phyloP scores from a whole-genome alignment of 768 basidiomycete genomes.

The Polyporus arcularius region DNA sequence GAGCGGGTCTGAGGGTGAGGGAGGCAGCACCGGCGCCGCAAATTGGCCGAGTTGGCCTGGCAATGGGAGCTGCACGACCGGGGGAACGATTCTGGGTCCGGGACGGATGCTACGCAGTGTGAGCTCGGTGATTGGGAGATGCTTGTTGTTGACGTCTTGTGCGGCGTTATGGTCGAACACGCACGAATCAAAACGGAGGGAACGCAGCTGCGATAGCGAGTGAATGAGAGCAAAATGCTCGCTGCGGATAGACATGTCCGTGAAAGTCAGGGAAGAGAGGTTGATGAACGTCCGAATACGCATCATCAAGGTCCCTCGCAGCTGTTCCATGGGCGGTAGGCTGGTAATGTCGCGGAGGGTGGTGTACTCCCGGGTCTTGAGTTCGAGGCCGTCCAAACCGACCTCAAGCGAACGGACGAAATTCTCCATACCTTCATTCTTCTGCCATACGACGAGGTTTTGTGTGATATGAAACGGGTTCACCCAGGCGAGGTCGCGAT shows the following conservation, averaged over 20 bases:
- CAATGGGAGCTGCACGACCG: too few species aligned
- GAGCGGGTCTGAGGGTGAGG: too few species aligned
- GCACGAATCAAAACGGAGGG: slow-evolving; percentile 45
- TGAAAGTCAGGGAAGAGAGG: slow-evolving; percentile 40
- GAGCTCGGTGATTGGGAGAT: slow-evolving; percentile 45
- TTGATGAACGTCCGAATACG: slow-evolving; percentile 34
- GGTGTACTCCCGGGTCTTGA: too few species aligned
- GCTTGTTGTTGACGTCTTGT: slow-evolving; percentile 25
- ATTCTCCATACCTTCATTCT: slow-evolving; percentile 16
- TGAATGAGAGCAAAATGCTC: slow-evolving; percentile 38
- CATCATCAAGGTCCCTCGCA: slow-evolving; percentile 21
- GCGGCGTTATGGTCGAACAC: slow-evolving; percentile 24
- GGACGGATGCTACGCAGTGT: slow-evolving; percentile 40
- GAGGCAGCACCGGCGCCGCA: too few species aligned
- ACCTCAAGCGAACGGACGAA: slow-evolving; percentile 23
- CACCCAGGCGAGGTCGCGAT: slow-evolving; percentile 37
- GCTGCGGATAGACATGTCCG: slow-evolving; percentile 38
- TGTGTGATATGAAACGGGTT: slow-evolving; percentile 30
- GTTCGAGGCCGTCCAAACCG: slow-evolving; percentile 23
- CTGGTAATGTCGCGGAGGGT: neutral
- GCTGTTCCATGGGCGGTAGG: slow-evolving; percentile 6
- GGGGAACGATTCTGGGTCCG: too few species aligned
- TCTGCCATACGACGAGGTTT: slow-evolving; percentile 25
- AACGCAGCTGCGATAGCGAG: slow-evolving; percentile 37
- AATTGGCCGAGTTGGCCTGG: too few species aligned